Base-by-base conservation (phyloP, 1,284 basidiomycete genomes). In the Cystobasidium sp. region DNA sequence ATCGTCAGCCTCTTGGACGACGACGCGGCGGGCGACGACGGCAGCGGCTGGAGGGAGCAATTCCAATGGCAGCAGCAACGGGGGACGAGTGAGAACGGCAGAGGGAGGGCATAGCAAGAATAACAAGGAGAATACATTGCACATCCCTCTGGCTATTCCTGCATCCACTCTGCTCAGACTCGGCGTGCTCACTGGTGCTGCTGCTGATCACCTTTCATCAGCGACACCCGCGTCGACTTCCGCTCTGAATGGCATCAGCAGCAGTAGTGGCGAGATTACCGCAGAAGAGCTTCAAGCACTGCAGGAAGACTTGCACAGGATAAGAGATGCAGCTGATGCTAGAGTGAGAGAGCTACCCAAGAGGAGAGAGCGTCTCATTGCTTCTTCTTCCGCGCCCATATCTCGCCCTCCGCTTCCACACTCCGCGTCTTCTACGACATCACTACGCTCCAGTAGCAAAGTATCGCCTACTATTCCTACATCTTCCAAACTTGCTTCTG, bases 251-350 rank as follows among this genome's bases (percentile, higher is more conserved):
- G 16, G 31, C 3, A 59, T n/a, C n/a, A n/a, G 31, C 41, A 53
- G 64, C 22, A 44, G 55, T 56, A 70, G 68, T 59, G 59, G 68
- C 68, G 46, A 31, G 55, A 43, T 46, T 24, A 18, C 62, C 43
- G 43, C 14, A 4, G 62, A 24, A 49, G 62, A 49, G 62, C 62
- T 64, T 16, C 44, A 18, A 6, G 14, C 62, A 7, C 62, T 64
- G 22, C 62, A 64, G 44, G 62, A 47, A 64, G 44, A 24, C 37
- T 44, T 64, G 62, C 37, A n/a, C 8, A 18, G 14, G 10, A 22
- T 31, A 22, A 64, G 37, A 39, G 49, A 39, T 7, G 62, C 62
- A 14, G 62, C 62, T 46, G 62, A 64, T 41, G 31, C 62, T n/a
- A 46, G 62, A 18, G 12, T 5, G 6, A 49, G 31, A 52, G 62